These are phyloP conservation scores for Auricularia auricula-judae DNA, from an alignment of 768 basidiomycete genomes.

Conservation along the genomic window DNA sequence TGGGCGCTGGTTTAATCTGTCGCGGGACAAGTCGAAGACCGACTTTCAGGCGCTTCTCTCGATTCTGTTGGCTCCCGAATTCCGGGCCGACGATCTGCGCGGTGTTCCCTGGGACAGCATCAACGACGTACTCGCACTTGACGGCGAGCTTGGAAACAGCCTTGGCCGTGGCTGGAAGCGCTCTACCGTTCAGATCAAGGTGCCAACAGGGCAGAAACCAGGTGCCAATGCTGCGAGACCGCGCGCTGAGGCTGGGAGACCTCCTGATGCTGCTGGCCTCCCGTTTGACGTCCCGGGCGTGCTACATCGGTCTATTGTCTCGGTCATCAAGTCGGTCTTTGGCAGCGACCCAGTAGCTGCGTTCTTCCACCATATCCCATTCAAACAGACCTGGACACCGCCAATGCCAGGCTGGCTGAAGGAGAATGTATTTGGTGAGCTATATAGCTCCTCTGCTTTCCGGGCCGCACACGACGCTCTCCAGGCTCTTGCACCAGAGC, in stretches of 20 bases:
- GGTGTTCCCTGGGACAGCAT: slow-evolving; percentile 16
- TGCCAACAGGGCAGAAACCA: slow-evolving; percentile 14
- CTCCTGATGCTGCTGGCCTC: too few species aligned
- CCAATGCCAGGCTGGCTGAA: slow-evolving; percentile 2
- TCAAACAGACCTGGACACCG: slow-evolving; percentile 16
- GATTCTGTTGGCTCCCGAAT: slow-evolving; percentile 8
- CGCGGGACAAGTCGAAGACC: background rate
- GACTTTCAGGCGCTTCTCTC: background rate
- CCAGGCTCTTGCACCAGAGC: slow-evolving; percentile 12
- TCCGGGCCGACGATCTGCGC: slow-evolving; percentile 11
- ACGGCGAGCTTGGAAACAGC: slow-evolving; percentile 9
- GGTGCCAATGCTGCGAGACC: too few species aligned
- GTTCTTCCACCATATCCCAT: slow-evolving; percentile 19
- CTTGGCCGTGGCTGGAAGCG: slow-evolving; percentile 15
- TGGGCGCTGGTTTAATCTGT: background rate
- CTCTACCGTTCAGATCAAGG: slow-evolving; percentile 13
- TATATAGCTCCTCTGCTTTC: slow-evolving; percentile 15
- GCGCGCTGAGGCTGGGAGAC: too few species aligned
- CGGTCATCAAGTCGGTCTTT: background rate
- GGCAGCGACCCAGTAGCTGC: background rate
- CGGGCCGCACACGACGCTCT: slow-evolving; percentile 14
- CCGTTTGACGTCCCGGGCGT: background rate
- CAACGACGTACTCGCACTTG: slow-evolving; percentile 11
- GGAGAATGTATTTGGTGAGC: slow-evolving; percentile 15
- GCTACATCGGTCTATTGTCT: background rate